These are phyloP conservation scores for Fusarium sp. DNA, from an alignment of 2,329 filamentous ascomycete species.

Conservation along the genomic window DNA sequence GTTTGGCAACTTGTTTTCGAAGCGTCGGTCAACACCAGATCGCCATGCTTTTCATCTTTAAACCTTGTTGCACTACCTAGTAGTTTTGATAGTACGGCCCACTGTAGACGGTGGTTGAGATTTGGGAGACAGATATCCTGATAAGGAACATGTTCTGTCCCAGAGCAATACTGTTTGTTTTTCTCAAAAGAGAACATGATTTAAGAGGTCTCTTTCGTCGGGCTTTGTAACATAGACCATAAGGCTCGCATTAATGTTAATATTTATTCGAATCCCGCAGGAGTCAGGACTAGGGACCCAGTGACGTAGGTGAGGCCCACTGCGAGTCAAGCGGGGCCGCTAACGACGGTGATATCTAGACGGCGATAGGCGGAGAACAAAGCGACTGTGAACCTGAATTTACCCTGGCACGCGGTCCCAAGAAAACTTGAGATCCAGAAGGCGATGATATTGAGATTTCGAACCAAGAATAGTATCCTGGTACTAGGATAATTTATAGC, in stretches of 20 bases:
- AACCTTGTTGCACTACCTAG: constrained; percentile 21
- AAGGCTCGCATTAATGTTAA: constrained; percentile 2
- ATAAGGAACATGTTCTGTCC: not conserved
- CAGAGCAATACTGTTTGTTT: not conserved
- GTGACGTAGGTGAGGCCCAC: constrained; percentile 47
- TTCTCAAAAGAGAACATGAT: not conserved
- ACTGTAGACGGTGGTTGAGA: not conserved
- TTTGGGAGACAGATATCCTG: not conserved
- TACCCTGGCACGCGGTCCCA: constrained; percentile 3
- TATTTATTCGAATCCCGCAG: not conserved
- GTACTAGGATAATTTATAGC: too few relatives aligned
- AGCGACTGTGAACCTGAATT: constrained; percentile 29
- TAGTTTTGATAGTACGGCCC: constrained; percentile 18
- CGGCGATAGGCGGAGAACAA: constrained; percentile 42
- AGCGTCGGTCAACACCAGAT: constrained; percentile 38
- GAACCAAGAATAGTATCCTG: too few relatives aligned
- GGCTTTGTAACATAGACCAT: not conserved
- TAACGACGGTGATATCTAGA: constrained; percentile 30
- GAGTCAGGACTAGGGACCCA: constrained; percentile 12
- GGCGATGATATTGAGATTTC: too few relatives aligned
- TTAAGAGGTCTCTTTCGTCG: not conserved
- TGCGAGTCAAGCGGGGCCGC: constrained; percentile 31
- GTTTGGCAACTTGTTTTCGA: constrained; percentile 27
- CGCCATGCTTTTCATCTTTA: constrained; percentile 29
- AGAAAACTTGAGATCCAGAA: too few relatives aligned